Conservation (phyloP, 169 alveolate species). For the Ichthyophthirius multifiliis region DNA sequence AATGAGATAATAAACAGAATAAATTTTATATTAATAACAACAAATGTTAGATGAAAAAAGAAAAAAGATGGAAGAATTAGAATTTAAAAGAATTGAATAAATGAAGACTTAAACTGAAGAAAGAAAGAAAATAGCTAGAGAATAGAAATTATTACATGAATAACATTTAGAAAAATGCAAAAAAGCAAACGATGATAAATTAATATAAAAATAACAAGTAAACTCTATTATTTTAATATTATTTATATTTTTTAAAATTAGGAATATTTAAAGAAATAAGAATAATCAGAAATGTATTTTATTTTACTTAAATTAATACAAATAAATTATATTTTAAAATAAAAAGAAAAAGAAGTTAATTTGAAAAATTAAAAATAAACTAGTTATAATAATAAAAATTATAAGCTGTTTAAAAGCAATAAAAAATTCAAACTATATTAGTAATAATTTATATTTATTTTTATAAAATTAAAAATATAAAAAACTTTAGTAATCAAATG, state of each 20-base stretch:
- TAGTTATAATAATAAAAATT: not conserved
- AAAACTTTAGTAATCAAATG: not conserved
- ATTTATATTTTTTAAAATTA: not conserved
- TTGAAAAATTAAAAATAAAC: not conserved
- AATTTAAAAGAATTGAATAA: not conserved
- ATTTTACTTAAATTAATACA: not conserved
- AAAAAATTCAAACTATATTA: not conserved
- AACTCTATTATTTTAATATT: not conserved
- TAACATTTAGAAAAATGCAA: conserved; percentile 4
- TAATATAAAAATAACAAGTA: not conserved
- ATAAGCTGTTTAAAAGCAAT: not conserved
- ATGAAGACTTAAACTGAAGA: not conserved
- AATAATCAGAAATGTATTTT: not conserved
- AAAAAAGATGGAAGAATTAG: conserved; percentile 9
- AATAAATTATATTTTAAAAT: not conserved
- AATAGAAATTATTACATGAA: not conserved
- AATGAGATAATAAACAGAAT: conserved; percentile 1
- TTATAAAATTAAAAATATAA: not conserved
- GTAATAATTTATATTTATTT: not conserved
- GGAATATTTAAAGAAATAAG: not conserved
- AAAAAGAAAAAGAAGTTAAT: not conserved
- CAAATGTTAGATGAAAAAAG: not conserved
- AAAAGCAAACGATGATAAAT: not conserved
- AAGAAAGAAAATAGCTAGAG: not conserved
- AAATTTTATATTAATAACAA: not conserved